Evolutionary conservation across 148 eudicot genomes (phyloP).

Genomic region (Heliamphora exappendiculata): DNA sequence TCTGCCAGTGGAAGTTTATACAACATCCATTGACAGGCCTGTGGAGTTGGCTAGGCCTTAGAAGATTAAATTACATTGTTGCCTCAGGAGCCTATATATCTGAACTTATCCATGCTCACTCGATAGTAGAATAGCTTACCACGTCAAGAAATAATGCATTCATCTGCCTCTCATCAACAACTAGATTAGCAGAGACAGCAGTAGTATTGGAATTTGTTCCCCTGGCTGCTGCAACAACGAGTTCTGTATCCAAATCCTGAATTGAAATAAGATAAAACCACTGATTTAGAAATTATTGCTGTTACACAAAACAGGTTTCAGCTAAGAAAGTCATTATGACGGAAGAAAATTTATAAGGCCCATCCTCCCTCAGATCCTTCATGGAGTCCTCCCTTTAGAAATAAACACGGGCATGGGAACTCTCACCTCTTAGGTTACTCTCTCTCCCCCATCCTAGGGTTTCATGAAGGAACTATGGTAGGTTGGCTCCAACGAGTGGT

Average conservation of each 20-base stretch:
- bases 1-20: background rate
- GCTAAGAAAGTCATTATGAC: background rate
- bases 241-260: constrained; percentile 87
- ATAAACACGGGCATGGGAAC: background rate
- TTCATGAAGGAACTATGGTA: background rate
- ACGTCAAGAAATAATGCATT: constrained; percentile 88
- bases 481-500: background rate
- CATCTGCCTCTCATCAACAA: constrained; percentile 94
- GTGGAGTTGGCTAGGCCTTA: background rate
- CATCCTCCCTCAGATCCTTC: background rate
- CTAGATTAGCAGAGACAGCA: constrained; percentile 72
- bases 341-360: background rate
- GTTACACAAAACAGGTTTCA: background rate
- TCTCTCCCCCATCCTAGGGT: background rate
- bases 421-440: background rate
- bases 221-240: constrained; percentile 84
- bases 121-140: constrained; percentile 34
- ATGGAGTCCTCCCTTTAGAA: background rate
- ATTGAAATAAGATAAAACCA: constrained; percentile 11
- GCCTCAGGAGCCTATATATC: background rate
- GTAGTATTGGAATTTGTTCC: constrained; percentile 58
- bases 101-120: background rate
- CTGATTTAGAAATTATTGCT: background rate
- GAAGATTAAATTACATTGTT: background rate
- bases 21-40: background rate